Base-by-base conservation (phyloP, 495 filamentous ascomycete genomes). In the Tuber calosporum region DNA sequence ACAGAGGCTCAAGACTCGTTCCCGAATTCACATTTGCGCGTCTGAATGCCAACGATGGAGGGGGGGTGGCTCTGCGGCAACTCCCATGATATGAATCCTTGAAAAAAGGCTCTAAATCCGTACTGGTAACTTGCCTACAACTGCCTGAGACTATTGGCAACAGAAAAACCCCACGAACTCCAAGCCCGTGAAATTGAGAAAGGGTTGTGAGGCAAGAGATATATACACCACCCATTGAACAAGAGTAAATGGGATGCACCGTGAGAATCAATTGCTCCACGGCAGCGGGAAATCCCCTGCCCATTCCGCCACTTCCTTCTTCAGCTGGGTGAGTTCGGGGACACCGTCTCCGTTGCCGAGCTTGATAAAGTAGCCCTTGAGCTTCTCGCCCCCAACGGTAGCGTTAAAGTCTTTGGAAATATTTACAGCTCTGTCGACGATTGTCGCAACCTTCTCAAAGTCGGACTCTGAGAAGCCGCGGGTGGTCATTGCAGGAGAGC, bases 401-500 rank as follows among this genome's bases (percentile, higher is more conserved):
- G 91, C 89, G 77, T 97, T 92, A 20, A 98, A 84, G 73, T 90
- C 85, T 81, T 91, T 88, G 1, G 94, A 92, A 77, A 99, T 93
- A 3, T 86, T 88, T 20, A 98, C 93, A 19, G 93, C 91, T 38
- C 93, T 89, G 82, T 97, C 92, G n/a, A 99, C 93, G 69, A 98
- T 91, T 77, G 94, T 93, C 19, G 93, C 95, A 17, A 99, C 93
- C 7, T 93, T 87, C 72, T 86, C 86, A 82, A 99, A 99, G 82
- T 99, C 95, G 41, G 89, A 89, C 69, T 94, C 89, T 74, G 86
- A 85, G 83, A 99, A 93, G 5, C 96, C 96, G 67, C 95, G 87
- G 4, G 95, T 97, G 22, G 95, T 99, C 95, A 99, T 99, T 69
- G 95, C 95, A 0, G 95, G 95, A 6, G 93, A 93, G 38, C 95